Base-by-base conservation (phyloP, 345 rosid genomes). In the Combretum micranthum region DNA sequence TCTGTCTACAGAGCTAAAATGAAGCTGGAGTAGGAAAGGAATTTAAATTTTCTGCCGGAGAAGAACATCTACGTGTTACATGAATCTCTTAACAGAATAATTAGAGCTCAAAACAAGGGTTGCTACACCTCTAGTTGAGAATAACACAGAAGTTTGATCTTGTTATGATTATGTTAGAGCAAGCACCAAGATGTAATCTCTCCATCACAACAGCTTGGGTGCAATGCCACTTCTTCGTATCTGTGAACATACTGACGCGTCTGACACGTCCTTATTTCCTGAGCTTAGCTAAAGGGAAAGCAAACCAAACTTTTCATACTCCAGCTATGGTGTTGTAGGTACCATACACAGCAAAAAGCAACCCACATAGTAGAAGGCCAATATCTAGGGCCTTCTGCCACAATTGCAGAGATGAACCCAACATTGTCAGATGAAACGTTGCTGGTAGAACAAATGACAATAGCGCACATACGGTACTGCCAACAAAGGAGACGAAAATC, bases 391-490 rank as follows among this genome's bases (percentile, higher is more conserved):
- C 69, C 71, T 67, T 89, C 70, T 71, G 75, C 96, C 95, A 72
- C 15, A 72, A 19, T 37, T 55, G 65, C 75, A 89, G 59, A 14
- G 87, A 77, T 26, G 91, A 64, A 45, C 95, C 95, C 6, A 87
- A 53, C 65, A 89, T 52, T 16, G n/a, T 76, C 45, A 93, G 77
- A 77, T 93, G 97, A 74, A 76, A 93, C 4, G 70, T 64, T 49
- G 92, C 83, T 1, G 97, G 97, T 59, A 93, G 73, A 57, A 86
- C 96, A 67, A 91, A 91, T 0, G 98, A 82, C 66, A 88, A 67
- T 12, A 84, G 69, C 15, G 93, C 94, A 26, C 98, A 88, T 14
- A 86, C 67, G 0, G 89, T 83, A 61, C 97, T 86, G 42, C 94
- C 98, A 47, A 92, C 88, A 0, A 87, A 73, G 0, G 97, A 93